Base-by-base conservation (phyloP, 2,329 filamentous ascomycete genomes). In the Corniculantispora saksenae region DNA sequence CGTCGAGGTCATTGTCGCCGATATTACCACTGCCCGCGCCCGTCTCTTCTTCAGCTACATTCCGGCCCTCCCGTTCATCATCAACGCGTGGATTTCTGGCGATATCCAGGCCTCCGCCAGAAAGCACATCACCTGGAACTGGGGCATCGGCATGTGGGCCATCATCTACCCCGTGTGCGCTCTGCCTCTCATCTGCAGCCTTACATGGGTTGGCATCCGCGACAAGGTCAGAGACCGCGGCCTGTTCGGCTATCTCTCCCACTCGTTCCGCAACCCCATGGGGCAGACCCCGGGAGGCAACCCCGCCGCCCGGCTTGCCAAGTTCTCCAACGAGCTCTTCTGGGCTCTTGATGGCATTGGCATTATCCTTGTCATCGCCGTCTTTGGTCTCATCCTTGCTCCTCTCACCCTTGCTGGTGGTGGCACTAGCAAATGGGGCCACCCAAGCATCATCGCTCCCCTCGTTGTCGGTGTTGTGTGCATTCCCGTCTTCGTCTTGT, bases 11-110 rank as follows among this genome's bases (percentile, higher is more conserved):
- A 82, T 91, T 66, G 79, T 90, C 54, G 87, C 82, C 53, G 88
- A 91, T 69, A 81, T 87, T 29, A 89, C 87, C 2, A 89, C 88
- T 1, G 83, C 86, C 8, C 83, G 86, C 17, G 81, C 85, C 13
- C 86, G 88, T 71, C 78, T 90, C 10, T 78, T 90, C 69, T 90
- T 89, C 78, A 88, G 84, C 56, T 90, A 88, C 70, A 80, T 90
- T 66, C 86, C 86, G 1, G 83, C 84, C 1, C 70, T 81, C 7
- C 86, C 86, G 1, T 89, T 87, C 75, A 78, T 89, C 69, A 84
- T 87, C 75, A 89, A 89, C 75, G 86, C 87, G 1, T 90, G 88
- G 87, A 81, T 89, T 4, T 84, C 83, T 67, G 87, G 87, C 29
- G 79, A 89, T 69, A 75, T 90, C 51, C 79, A 84, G 3, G 65